Percentiles rank a stretch among this genome's conserved stretches.
Evolutionary conservation across 495 filamentous ascomycete species (phyloP).

Genomic region (Hyaloscypha finlandica): DNA sequence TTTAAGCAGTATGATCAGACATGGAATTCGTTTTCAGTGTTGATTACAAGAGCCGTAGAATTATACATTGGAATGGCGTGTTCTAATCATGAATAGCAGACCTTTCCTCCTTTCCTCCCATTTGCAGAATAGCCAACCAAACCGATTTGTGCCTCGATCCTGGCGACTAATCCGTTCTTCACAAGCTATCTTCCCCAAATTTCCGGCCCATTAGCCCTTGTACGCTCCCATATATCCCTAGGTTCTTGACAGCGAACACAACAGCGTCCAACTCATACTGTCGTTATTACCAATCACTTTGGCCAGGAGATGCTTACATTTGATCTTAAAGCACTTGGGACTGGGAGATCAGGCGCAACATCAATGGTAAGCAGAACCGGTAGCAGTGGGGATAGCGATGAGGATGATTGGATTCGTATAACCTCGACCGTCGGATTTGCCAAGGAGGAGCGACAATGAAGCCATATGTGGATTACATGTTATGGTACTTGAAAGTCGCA

Average conservation of each 20-base stretch:
- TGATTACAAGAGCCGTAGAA: constrained; percentile 56
- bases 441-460: background rate
- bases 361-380: background rate
- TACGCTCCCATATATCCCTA: background rate
- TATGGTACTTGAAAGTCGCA: background rate
- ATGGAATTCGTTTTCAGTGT: constrained; percentile 55
- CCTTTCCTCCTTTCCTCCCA: background rate
- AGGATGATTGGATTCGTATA: constrained; percentile 7
- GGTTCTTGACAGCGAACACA: background rate
- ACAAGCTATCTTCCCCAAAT: constrained; percentile 45
- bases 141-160: constrained; percentile 56
- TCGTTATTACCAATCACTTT: background rate
- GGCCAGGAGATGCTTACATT: constrained; percentile 6
- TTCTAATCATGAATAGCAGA: background rate
- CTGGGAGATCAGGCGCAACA: background rate
- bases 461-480: too few relatives aligned
- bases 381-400: constrained; percentile 3
- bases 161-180: constrained; percentile 56
- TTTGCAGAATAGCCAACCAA: background rate
- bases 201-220: constrained; percentile 20
- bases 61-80: constrained; percentile 63
- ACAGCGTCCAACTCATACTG: background rate
- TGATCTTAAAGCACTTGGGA: constrained; percentile 5
- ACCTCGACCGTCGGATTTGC: constrained; percentile 5
- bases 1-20: constrained; percentile 45